Evolutionary conservation across 257 asterid genomes (phyloP).

Genomic region (Gentiana macrophylla): DNA sequence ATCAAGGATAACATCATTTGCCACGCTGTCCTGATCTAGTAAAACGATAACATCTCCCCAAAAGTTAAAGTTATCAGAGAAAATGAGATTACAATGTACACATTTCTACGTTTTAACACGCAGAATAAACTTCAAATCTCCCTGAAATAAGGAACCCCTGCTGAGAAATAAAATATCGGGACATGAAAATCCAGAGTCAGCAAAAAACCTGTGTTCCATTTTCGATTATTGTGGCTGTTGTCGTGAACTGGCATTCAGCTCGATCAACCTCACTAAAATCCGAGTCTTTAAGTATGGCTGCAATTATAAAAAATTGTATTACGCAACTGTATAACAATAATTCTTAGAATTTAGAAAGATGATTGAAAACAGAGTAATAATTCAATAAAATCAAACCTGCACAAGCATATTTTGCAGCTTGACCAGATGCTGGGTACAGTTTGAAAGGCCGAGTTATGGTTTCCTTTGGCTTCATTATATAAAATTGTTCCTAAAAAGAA

Average conservation of each 20-base stretch:
- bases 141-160: background rate
- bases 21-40: too few relatives aligned
- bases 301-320: slow-evolving; percentile 7
- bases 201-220: slow-evolving; percentile 86
- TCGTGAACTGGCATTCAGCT: slow-evolving; percentile 92
- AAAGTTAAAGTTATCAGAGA: too few relatives aligned
- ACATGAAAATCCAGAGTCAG: background rate
- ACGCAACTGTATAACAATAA: background rate
- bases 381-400: slow-evolving; percentile 33
- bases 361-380: slow-evolving; percentile 1
- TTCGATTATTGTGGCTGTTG: slow-evolving; percentile 80
- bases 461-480: slow-evolving; percentile 89
- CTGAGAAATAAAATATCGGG: background rate
- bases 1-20: too few relatives aligned
- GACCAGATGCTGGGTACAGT: slow-evolving; percentile 82
- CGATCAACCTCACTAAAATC: slow-evolving; percentile 84
- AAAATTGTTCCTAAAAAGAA: too few relatives aligned
- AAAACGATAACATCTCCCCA: too few relatives aligned
- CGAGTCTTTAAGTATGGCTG: slow-evolving; percentile 94
- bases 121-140: background rate
- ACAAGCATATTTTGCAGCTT: slow-evolving; percentile 82
- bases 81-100: background rate
- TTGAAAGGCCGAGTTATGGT: slow-evolving; percentile 63
- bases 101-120: background rate
- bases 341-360: background rate